Percentiles rank a stretch among this genome's conserved stretches.
phyloP scores from a whole-genome alignment of 768 basidiomycete species.

The Boletus subparvulus region DNA sequence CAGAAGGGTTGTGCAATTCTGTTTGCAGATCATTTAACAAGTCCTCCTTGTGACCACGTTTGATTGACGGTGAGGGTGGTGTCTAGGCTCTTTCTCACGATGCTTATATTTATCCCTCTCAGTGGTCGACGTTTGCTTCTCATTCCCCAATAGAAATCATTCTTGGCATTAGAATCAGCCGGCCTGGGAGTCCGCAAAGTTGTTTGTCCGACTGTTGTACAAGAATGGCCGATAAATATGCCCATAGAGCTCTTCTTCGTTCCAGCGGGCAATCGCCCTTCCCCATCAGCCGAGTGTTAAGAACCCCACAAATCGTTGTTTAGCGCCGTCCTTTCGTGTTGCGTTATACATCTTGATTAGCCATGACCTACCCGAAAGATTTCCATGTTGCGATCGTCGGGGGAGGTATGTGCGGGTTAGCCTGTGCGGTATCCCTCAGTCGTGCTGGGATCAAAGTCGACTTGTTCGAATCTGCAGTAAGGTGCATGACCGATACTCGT shows the following conservation, averaged over 20 bases:
- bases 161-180: neutral
- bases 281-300: neutral
- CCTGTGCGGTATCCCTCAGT: slow-evolving; percentile 45
- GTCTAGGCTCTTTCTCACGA: neutral
- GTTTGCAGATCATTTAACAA: slow-evolving; percentile 11
- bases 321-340: neutral
- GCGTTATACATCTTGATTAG: neutral
- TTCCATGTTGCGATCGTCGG: slow-evolving; percentile 55
- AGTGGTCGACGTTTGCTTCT: neutral
- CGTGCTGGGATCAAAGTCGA: slow-evolving; percentile 44
- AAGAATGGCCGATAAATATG: neutral
- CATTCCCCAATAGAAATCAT: too few species aligned
- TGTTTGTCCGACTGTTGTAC: neutral
- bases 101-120: neutral
- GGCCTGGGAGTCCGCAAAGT: neutral
- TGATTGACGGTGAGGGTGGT: slow-evolving; percentile 10
- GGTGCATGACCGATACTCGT: neutral
- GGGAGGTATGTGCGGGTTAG: slow-evolving; percentile 54
- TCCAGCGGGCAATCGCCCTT: neutral
- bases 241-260: neutral
- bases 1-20: slow-evolving; percentile 34
- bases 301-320: neutral
- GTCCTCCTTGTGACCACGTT: slow-evolving; percentile 19
- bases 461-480: slow-evolving; percentile 55
- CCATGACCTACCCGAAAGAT: slow-evolving; percentile 31